Evolutionary conservation across 495 filamentous ascomycete species (phyloP), one percentile per base, ranked within the genome.

Genomic region (Podospora pseudopauciseta): DNA sequence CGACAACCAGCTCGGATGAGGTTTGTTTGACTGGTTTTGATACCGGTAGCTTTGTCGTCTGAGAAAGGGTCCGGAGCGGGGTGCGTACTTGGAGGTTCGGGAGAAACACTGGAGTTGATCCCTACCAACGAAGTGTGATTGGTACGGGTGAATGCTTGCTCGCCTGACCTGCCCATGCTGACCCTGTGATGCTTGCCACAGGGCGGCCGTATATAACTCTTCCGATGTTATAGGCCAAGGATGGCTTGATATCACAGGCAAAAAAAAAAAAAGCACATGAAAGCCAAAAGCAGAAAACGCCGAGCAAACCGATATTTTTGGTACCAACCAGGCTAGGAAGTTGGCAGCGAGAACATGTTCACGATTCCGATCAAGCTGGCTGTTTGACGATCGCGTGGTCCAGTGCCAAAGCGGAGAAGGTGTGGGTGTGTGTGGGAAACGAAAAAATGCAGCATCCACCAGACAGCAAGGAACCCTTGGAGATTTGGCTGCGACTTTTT

Each of bases 91-190:
- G 39, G 39, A 13, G 39, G 13, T 49, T 49, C 15, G 39, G 39
- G 9, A 49, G 39, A 49, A 49, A 49, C 39, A 49, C 6, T 13
- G 2, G 39, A 49, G 39, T 49, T 49, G 39, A 49, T 13, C 39
- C 39, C 15, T 49, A 26, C 55, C 20, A 19, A 58, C 5, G 55
- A 58, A 58, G 23, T 19, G n/a, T 71, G 66, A 73, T 73, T 73
- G 72, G 69, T 67, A 71, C 72, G 69, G 72, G 27, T 73, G 72
- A 73, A 73, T 73, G 5, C 60, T 62, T 63, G 28, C 32, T 44
- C 30, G 32, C 61, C 28, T 65, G 15, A 63, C 55, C 58, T 69
- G 69, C 49, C 65, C 64, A 63, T 70, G 65, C 65, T 73, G 71
- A 32, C 70, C 26, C 27, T 32, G 59, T 34, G 6, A 56, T 23